These are phyloP conservation scores for Acorus calamus DNA, from an alignment of 106 monocot species.

Conservation along the genomic window DNA sequence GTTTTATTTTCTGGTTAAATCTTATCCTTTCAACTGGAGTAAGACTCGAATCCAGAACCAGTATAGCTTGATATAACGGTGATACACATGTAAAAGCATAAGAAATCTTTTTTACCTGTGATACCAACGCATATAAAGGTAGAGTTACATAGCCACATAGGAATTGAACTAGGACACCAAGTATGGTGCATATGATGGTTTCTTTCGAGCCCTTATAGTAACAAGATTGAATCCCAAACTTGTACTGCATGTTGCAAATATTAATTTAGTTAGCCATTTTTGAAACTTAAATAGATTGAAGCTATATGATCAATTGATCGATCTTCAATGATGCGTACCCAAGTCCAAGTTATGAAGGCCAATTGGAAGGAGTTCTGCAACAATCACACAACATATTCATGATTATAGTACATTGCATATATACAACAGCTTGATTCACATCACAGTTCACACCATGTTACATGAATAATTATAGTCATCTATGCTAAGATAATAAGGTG, in stretches of 20 bases:
- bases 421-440: too few relatives aligned
- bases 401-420: too few relatives aligned
- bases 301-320: too few relatives aligned
- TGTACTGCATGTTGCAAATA: constrained; percentile 2
- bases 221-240: constrained; percentile 9
- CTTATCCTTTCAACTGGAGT: too few relatives aligned
- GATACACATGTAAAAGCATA: too few relatives aligned
- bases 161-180: constrained; percentile 7
- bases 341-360: constrained; percentile 38
- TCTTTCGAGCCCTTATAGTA: neutral
- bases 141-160: constrained; percentile 6
- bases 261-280: neutral
- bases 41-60: too few relatives aligned
- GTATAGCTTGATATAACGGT: too few relatives aligned
- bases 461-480: too few relatives aligned
- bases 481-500: neutral
- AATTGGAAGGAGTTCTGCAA: constrained; percentile 55
- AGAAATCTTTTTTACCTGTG: constrained; percentile 1
- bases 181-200: neutral
- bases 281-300: neutral
- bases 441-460: too few relatives aligned
- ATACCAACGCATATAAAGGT: constrained; percentile 9
- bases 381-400: too few relatives aligned
- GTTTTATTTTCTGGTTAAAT: too few relatives aligned
- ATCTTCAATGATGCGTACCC: constrained; percentile 15